Percentiles rank a stretch among this genome's conserved stretches.
Evolutionary conservation across 805 yeast species (phyloP).

Genomic region (Schwanniomyces vanrijiae): DNA sequence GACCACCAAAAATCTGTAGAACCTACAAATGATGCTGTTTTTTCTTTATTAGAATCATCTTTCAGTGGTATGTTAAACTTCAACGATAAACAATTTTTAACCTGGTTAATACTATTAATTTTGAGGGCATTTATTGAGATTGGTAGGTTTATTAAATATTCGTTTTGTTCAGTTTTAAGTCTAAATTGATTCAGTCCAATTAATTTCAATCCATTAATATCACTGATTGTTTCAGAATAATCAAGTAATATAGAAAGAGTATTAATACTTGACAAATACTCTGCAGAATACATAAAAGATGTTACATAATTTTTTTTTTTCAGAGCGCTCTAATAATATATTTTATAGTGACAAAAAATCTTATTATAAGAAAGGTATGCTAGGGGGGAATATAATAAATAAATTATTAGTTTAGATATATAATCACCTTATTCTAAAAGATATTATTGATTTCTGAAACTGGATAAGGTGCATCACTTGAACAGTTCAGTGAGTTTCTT

Average conservation of each 20-base stretch:
- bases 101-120: slow-evolving; percentile 3
- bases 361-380: background rate
- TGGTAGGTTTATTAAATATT: background rate
- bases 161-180: background rate
- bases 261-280: slow-evolving; percentile 23
- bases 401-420: background rate
- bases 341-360: background rate
- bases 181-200: background rate
- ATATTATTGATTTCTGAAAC: background rate
- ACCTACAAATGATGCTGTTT: slow-evolving; percentile 9
- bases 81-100: slow-evolving; percentile 2
- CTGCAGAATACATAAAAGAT: slow-evolving; percentile 19
- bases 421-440: background rate
- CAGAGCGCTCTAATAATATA: background rate
- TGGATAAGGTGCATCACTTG: background rate
- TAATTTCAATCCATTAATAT: slow-evolving; percentile 8
- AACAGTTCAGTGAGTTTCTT: background rate
- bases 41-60: background rate
- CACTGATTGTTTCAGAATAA: slow-evolving; percentile 7
- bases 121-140: background rate
- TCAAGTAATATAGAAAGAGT: slow-evolving; percentile 12
- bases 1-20: slow-evolving; percentile 35
- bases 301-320: background rate
- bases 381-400: background rate
- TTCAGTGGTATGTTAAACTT: slow-evolving; percentile 1